phyloP scores from a whole-genome alignment of 2,329 filamentous ascomycete genomes.

The Penicillium sp. region DNA sequence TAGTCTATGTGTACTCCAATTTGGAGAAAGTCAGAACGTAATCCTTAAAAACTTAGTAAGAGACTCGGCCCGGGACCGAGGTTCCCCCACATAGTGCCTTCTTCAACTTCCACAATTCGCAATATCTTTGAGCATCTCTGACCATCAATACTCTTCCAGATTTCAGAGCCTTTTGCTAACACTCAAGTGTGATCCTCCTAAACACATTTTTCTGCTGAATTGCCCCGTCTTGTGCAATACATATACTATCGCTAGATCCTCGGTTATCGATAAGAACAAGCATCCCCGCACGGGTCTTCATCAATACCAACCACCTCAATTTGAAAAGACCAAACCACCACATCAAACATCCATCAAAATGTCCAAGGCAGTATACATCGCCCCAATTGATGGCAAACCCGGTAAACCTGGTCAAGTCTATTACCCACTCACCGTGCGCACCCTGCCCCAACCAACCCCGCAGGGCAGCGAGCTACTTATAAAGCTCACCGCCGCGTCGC shows the following conservation, averaged over 20 bases:
- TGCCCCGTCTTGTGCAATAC: not conserved
- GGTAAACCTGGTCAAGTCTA: constrained; percentile 83
- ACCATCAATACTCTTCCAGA: not conserved
- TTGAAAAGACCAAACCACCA: not conserved
- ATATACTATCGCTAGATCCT: not conserved
- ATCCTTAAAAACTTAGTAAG: constrained; percentile 7
- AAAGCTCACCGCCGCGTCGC: constrained; percentile 72
- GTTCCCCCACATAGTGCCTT: not conserved
- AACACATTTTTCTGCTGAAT: not conserved
- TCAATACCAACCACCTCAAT: not conserved
- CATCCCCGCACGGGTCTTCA: constrained; percentile 15
- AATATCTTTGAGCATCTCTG: not conserved
- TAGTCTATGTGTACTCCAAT: constrained; percentile 2
- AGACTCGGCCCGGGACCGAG: constrained; percentile 9
- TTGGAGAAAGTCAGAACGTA: constrained; percentile 5
- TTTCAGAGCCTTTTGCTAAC: not conserved
- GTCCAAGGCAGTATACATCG: constrained; percentile 47
- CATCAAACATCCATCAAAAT: constrained; percentile 26
- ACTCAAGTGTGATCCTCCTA: not conserved
- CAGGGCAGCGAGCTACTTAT: constrained; percentile 70
- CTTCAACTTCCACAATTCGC: too few species aligned
- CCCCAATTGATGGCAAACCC: constrained; percentile 59
- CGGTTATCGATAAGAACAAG: constrained; percentile 20
- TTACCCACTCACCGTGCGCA: constrained; percentile 53
- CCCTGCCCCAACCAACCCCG: constrained; percentile 63